These are phyloP conservation scores for Dryas drummondii DNA, from an alignment of 306 rosid species.

Conservation along the genomic window DNA sequence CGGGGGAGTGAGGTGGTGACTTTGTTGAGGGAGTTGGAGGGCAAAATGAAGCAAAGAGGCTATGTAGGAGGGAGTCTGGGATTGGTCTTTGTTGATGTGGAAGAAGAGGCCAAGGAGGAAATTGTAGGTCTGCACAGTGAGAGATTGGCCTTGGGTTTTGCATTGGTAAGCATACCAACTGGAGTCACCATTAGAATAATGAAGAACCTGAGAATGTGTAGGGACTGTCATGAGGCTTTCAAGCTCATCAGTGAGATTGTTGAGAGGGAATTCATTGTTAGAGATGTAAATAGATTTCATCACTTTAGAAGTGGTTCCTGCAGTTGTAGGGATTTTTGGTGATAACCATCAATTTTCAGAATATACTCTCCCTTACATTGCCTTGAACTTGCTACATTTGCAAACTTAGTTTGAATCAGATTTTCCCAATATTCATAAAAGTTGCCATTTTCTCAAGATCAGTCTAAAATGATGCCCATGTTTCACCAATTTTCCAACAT, in stretches of 20 bases:
- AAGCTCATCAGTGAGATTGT: slow-evolving; percentile 76
- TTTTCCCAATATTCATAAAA: background rate
- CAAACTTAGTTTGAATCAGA: background rate
- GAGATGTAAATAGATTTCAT: slow-evolving; percentile 86
- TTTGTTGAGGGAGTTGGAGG: slow-evolving; percentile 55
- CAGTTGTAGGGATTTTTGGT: slow-evolving; percentile 70
- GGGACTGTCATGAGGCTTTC: slow-evolving; percentile 73
- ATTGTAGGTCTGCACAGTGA: slow-evolving; percentile 74
- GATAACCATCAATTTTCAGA: slow-evolving; percentile 3
- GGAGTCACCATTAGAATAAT: slow-evolving; percentile 69
- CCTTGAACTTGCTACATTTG: background rate
- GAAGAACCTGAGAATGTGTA: slow-evolving; percentile 87
- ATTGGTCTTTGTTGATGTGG: slow-evolving; percentile 71
- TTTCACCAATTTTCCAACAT: background rate
- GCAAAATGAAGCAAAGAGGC: slow-evolving; percentile 72
- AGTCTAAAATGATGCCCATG: background rate
- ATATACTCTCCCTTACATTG: background rate
- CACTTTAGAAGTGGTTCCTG: slow-evolving; percentile 67
- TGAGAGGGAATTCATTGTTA: slow-evolving; percentile 65
- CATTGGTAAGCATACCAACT: slow-evolving; percentile 59
- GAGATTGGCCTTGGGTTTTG: slow-evolving; percentile 83
- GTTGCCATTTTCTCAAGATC: background rate
- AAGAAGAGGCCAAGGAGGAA: slow-evolving; percentile 69
- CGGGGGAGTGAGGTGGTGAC: slow-evolving; percentile 43
- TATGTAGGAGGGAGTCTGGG: slow-evolving; percentile 58